Percentiles rank a stretch among this genome's conserved stretches.
Evolutionary conservation across 257 asterid species (phyloP).

Genomic region (Nicotiana otophora): DNA sequence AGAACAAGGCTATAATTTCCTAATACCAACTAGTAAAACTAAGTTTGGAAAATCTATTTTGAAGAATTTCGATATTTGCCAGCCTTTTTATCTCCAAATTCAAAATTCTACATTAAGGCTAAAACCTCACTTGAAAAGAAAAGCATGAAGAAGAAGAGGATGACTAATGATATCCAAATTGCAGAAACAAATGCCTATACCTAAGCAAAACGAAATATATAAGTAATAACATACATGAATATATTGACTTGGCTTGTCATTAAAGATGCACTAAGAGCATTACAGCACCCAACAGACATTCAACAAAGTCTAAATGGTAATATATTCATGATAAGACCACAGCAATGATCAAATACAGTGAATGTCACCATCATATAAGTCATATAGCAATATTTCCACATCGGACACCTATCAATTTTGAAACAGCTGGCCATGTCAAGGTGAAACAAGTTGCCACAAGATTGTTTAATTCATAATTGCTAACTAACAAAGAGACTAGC

Average conservation of each 20-base stretch:
- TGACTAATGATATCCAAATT: neutral
- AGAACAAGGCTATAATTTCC: neutral
- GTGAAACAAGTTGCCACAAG: neutral
- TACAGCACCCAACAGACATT: neutral
- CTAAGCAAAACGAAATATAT: neutral
- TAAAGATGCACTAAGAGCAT: neutral
- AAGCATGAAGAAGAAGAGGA: neutral
- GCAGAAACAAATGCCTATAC: neutral
- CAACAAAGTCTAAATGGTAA: neutral
- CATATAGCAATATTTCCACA: constrained; percentile 4
- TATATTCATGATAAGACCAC: neutral
- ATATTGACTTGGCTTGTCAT: neutral
- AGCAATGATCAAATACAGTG: neutral
- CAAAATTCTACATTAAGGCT: neutral
- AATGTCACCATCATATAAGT: neutral
- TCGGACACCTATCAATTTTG: neutral
- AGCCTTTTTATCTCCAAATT: neutral
- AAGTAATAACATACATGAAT: neutral
- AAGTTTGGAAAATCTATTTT: neutral
- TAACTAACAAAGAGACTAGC: neutral
- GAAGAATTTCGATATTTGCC: neutral
- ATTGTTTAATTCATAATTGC: neutral
- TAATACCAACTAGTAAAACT: neutral
- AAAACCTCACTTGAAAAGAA: neutral
- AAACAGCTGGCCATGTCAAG: neutral